These are phyloP conservation scores for Pichia exigua DNA, from an alignment of 805 yeast genomes.

Conservation along the genomic window DNA sequence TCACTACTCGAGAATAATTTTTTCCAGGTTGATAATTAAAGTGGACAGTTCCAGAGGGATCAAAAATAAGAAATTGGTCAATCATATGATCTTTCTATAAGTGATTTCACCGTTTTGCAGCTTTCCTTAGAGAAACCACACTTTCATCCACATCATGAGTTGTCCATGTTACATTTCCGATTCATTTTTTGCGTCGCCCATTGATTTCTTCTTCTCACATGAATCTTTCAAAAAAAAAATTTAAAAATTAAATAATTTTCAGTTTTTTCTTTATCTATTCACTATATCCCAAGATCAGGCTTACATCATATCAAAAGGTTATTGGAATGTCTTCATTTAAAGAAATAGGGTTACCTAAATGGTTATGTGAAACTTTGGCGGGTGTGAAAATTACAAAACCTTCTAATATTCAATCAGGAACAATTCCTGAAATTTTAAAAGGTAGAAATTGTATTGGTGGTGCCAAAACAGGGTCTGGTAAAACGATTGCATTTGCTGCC, in stretches of 20 bases:
- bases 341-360: constrained; percentile 67
- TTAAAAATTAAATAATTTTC: background rate
- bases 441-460: constrained; percentile 97
- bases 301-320: too few species aligned
- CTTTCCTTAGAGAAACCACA: too few species aligned
- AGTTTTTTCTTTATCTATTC: background rate
- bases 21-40: constrained; percentile 37
- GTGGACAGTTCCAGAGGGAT: constrained; percentile 44
- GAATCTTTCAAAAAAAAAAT: background rate
- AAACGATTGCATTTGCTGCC: constrained; percentile 95
- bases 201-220: background rate
- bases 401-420: constrained; percentile 77
- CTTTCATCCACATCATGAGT: background rate
- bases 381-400: constrained; percentile 82
- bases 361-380: constrained; percentile 75
- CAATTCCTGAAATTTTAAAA: constrained; percentile 77
- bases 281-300: too few species aligned
- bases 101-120: background rate
- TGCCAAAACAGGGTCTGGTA: constrained; percentile 97
- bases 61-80: constrained; percentile 42
- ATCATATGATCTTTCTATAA: constrained; percentile 24
- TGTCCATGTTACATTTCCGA: background rate
- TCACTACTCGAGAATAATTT: constrained; percentile 34
- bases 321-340: constrained; percentile 13
- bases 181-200: background rate